Evolutionary conservation across 768 basidiomycete genomes (phyloP).

Genomic region (Rhodosporidiobolus sp.): DNA sequence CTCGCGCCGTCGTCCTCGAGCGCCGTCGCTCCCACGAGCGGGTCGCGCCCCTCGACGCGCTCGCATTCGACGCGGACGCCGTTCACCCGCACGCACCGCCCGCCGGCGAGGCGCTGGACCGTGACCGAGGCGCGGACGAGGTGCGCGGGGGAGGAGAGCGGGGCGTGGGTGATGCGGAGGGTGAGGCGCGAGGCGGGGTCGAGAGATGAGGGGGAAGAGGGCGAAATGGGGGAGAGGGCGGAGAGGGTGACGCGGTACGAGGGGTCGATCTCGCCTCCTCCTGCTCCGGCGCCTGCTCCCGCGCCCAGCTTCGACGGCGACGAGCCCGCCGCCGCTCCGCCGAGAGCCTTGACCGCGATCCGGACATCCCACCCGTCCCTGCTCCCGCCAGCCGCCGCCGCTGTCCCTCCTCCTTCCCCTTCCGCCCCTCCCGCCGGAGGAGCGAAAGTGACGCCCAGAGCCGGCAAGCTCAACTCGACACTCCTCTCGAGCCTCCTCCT

Average conservation of each 20-base stretch:
- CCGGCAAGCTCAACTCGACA: slow-evolving; percentile 55
- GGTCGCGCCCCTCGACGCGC: slow-evolving; percentile 65
- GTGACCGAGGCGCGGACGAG: slow-evolving; percentile 74
- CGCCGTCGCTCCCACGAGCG: slow-evolving; percentile 42
- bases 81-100: slow-evolving; percentile 77
- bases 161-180: slow-evolving; percentile 70
- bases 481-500: slow-evolving; percentile 63
- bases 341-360: slow-evolving; percentile 13
- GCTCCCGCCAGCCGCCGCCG: background rate
- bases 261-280: slow-evolving; percentile 36
- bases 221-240: background rate
- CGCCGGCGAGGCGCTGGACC: slow-evolving; percentile 72
- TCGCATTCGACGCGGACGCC: slow-evolving; percentile 71
- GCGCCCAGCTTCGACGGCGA: background rate
- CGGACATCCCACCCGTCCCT: slow-evolving; percentile 33
- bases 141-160: slow-evolving; percentile 67
- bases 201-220: background rate
- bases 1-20: slow-evolving; percentile 3
- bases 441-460: slow-evolving; percentile 86
- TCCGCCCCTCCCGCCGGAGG: slow-evolving; percentile 66
- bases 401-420: background rate
- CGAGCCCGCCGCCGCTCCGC: slow-evolving; percentile 27
- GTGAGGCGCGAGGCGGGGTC: slow-evolving; percentile 55
- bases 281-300: background rate
- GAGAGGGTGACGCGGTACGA: slow-evolving; percentile 45